Evolutionary conservation across 176 grass and related monocot species (phyloP).

Genomic region (Eragrostis nindensis): DNA sequence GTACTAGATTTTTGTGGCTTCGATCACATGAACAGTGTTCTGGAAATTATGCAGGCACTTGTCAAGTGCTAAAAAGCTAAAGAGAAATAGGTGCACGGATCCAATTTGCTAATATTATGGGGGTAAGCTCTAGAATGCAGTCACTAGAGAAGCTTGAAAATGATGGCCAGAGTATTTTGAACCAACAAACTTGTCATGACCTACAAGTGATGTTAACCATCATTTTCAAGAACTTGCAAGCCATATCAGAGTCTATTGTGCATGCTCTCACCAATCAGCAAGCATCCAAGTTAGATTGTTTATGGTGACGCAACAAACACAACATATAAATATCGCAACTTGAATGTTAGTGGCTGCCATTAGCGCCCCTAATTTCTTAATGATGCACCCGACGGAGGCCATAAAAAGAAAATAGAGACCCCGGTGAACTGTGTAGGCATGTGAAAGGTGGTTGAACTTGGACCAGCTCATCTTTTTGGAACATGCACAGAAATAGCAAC

Average conservation of each 20-base stretch:
- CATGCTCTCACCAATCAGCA: slow-evolving; percentile 15
- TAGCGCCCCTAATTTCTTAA: slow-evolving; percentile 26
- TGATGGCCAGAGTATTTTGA: not conserved
- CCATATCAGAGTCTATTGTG: not conserved
- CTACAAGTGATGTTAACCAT: slow-evolving; percentile 35
- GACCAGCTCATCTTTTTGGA: not conserved
- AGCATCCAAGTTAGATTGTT: not conserved
- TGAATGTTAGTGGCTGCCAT: slow-evolving; percentile 20
- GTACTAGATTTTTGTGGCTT: not conserved
- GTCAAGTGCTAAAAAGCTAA: not conserved
- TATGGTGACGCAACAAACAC: slow-evolving; percentile 19
- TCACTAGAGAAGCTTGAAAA: slow-evolving; percentile 9
- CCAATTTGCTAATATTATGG: not conserved
- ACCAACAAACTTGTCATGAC: slow-evolving; percentile 31
- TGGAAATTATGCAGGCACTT: not conserved
- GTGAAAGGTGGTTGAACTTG: slow-evolving; percentile 36
- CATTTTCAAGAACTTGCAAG: not conserved
- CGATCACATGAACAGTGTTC: not conserved
- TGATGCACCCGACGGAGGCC: not conserved
- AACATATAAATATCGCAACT: slow-evolving; percentile 14
- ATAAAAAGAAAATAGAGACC: not conserved
- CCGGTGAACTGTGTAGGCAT: slow-evolving; percentile 6
- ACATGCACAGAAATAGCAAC: slow-evolving; percentile 27
- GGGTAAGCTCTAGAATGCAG: not conserved
- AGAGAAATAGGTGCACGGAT: not conserved